Evolutionary conservation across 768 basidiomycete genomes (phyloP), one percentile per base, ranked within the genome.

Genomic region (Russula abietina): DNA sequence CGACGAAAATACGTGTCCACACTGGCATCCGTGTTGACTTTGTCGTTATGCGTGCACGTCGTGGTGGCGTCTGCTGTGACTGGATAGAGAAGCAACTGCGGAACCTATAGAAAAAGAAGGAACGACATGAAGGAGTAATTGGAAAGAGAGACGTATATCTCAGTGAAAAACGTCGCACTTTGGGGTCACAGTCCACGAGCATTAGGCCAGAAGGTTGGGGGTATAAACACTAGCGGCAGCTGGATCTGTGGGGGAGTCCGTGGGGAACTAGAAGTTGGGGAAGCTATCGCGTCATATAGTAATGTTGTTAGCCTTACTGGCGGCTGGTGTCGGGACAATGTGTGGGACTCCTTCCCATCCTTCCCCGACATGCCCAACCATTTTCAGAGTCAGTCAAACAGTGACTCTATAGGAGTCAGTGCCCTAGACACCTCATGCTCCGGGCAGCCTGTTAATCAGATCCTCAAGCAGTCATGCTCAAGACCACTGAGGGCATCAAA

Each of bases 241-340:
- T 79, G 75, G 17, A 81, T 75, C 17, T 74, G 73, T 7, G 74
- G 73, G 17, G 75, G 75, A 6, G 77, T n/a, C n/a, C n/a, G n/a
- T n/a, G n/a, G n/a, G n/a, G n/a, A n/a, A n/a, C 72, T 1, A 76
- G 71, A 24, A 74, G 73, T 17, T 77, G 74, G 10, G 75, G 77
- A 12, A 60, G 84, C 81, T 4, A 89, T 71, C 57, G 83, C 80
- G 55, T 86, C 80, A 10, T 82, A 81, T 41, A 89, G 74, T 0
- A 85, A 81, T 4, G 76, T 80, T 9, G 80, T 81, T 32, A 77
- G 62, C 22, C 69, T 73, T 11, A 71, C 67, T 7, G 78, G 78
- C 5, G n/a, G n/a, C n/a, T n/a, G n/a, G n/a, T n/a, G 78, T 71
- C 6, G 83, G 78, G 10, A 76, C 72, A 6, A 81, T 80, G n/a